Evolutionary conservation across 108 stramenopile genomes (phyloP).

Genomic region (Schizochytrium sp.): DNA sequence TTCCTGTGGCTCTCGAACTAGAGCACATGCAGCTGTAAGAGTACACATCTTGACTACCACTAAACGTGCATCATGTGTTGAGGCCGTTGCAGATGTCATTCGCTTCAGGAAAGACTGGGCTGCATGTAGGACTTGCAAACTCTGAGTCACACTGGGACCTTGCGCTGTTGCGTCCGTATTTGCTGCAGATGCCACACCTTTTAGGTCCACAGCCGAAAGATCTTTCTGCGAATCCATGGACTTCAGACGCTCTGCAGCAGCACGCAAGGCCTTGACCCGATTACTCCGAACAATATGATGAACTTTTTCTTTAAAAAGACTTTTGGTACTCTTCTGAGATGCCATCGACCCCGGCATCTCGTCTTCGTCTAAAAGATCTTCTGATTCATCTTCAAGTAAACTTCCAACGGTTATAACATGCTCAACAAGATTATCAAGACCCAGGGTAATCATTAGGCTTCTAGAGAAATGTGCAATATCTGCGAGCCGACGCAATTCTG

Average conservation of each 20-base stretch:
- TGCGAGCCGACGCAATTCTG: not conserved
- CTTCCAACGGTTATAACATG: conserved; percentile 9
- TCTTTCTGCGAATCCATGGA: not conserved
- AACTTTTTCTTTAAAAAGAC: not conserved
- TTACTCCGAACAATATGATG: not conserved
- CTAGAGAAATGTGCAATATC: not conserved
- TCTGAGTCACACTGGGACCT: not conserved
- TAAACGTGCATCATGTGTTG: not conserved
- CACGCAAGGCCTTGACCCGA: conserved; percentile 11
- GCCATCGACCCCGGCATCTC: not conserved
- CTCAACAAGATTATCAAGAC: not conserved
- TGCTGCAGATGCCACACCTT: too few species aligned
- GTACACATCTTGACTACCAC: conserved; percentile 33
- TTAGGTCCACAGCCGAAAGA: too few species aligned
- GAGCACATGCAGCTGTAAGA: conserved; percentile 38
- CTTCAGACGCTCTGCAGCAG: not conserved
- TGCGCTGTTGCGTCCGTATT: too few species aligned
- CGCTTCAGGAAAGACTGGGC: conserved; percentile 27
- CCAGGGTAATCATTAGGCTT: conserved; percentile 12
- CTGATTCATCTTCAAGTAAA: not conserved
- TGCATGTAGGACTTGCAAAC: not conserved
- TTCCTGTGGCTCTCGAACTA: not conserved
- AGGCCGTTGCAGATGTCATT: not conserved
- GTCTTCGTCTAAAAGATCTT: not conserved
- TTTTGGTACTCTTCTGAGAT: not conserved